Conservation (phyloP, 2,329 filamentous ascomycete species). For the Microsporum ferrugineum region DNA sequence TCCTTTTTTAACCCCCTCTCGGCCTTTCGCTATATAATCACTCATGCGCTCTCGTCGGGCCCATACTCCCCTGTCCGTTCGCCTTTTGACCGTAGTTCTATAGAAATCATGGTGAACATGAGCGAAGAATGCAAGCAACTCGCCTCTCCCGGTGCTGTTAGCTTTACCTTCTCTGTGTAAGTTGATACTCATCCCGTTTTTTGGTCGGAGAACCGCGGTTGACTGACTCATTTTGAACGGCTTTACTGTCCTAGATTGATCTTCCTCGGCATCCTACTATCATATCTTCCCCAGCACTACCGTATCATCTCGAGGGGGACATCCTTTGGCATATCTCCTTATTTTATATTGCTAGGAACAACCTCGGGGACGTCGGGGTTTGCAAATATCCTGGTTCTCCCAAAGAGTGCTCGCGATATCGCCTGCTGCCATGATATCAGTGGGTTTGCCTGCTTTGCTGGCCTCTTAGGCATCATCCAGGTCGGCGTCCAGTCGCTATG, state of each 20-base stretch:
- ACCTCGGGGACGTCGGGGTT: constrained; percentile 82
- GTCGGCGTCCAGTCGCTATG: constrained; percentile 86
- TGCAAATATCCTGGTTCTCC: constrained; percentile 80
- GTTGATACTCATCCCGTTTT: constrained; percentile 12
- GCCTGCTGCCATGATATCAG: constrained; percentile 75
- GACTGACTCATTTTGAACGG: constrained; percentile 13
- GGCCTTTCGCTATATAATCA: neutral
- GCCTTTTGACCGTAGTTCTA: neutral
- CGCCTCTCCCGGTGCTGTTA: constrained; percentile 40
- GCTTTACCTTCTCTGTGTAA: constrained; percentile 45
- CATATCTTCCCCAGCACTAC: constrained; percentile 88
- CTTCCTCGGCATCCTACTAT: constrained; percentile 75
- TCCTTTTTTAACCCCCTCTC: neutral
- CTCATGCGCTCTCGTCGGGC: neutral
- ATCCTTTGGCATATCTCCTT: constrained; percentile 88
- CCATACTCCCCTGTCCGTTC: neutral
- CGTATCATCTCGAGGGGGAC: constrained; percentile 78
- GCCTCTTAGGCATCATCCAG: constrained; percentile 78
- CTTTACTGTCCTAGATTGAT: constrained; percentile 47
- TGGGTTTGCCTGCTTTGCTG: constrained; percentile 71
- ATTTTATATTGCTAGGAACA: constrained; percentile 87
- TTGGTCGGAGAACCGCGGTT: neutral
- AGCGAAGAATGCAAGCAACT: constrained; percentile 39
- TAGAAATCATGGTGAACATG: neutral
- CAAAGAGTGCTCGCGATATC: constrained; percentile 71